phyloP scores from a whole-genome alignment of 2,329 filamentous ascomycete genomes.

The Tympanopsis confertula region DNA sequence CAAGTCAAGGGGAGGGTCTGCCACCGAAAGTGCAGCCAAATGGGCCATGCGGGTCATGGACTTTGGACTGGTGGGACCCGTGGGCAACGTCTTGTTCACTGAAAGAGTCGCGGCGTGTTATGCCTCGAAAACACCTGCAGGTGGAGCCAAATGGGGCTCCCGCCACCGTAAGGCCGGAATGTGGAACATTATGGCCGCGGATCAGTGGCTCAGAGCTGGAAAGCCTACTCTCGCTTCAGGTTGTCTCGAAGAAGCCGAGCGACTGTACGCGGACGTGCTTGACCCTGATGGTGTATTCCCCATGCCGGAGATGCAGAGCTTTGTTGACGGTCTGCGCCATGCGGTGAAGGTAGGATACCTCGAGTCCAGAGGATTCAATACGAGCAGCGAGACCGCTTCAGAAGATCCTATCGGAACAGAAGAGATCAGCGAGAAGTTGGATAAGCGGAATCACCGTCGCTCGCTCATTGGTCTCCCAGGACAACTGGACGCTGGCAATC shows the following conservation, averaged over 20 bases:
- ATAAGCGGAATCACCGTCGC: background rate
- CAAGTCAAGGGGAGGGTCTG: constrained; percentile 43
- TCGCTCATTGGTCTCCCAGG: background rate
- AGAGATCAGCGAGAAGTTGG: background rate
- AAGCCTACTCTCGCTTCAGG: constrained; percentile 43
- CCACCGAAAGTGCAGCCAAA: constrained; percentile 51
- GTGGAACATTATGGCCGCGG: constrained; percentile 49
- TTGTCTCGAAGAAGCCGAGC: constrained; percentile 30
- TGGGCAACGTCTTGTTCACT: constrained; percentile 46
- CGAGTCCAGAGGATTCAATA: background rate
- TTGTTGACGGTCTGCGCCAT: background rate
- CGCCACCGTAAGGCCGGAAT: constrained; percentile 51
- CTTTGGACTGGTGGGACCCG: constrained; percentile 25
- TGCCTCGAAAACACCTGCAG: constrained; percentile 21
- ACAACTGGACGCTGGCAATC: background rate
- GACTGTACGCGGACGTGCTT: background rate
- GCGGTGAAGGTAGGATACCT: background rate
- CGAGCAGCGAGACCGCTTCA: background rate
- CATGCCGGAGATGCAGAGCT: constrained; percentile 1
- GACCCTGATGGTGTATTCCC: background rate
- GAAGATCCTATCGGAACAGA: no score
- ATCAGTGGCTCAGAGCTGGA: constrained; percentile 46
- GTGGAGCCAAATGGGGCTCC: constrained; percentile 35
- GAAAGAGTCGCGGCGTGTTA: constrained; percentile 53
- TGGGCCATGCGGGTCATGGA: constrained; percentile 52